A percentile compares a stretch with the other conserved stretches of the same genome.
Evolutionary conservation across 371 early-diverging fungal species (phyloP).

Genomic region (Mortierella sp.): DNA sequence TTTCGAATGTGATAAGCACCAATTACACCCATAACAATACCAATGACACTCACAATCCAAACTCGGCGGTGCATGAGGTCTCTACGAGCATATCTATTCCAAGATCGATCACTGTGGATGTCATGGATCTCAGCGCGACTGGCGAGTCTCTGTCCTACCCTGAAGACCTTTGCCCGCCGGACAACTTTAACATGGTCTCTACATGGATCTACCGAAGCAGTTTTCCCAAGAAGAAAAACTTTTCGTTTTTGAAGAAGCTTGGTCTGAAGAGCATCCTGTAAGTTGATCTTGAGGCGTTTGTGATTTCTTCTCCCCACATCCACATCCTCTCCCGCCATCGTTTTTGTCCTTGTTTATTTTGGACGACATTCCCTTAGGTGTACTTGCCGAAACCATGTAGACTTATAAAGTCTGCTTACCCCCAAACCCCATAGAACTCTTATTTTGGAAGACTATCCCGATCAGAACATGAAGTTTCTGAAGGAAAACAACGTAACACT

Average conservation of each 20-base stretch:
- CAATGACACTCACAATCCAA: conserved; percentile 3
- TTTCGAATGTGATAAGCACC: neutral
- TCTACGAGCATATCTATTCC: conserved; percentile 33
- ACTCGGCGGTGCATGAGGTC: neutral
- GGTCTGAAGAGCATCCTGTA: conserved; percentile 92
- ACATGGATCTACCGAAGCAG: conserved; percentile 93
- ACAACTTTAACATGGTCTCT: conserved; percentile 95
- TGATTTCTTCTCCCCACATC: neutral
- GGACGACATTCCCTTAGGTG: too few relatives aligned
- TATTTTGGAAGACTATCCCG: conserved; percentile 96
- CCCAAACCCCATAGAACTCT: conserved; percentile 70
- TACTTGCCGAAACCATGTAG: too few relatives aligned
- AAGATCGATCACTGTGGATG: conserved; percentile 34
- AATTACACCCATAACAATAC: conserved; percentile 7
- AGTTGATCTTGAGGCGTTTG: conserved; percentile 17
- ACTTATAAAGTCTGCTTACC: neutral
- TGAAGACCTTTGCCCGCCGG: conserved; percentile 86
- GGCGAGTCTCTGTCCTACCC: conserved; percentile 56
- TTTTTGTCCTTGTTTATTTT: neutral
- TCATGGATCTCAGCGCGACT: conserved; percentile 29
- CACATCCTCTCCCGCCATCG: too few relatives aligned
- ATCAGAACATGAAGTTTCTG: conserved; percentile 90
- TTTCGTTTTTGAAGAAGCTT: conserved; percentile 89
- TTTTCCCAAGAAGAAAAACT: conserved; percentile 91
- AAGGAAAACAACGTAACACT: conserved; percentile 86